Conservation (phyloP, 2,329 filamentous ascomycete genomes). For the Ilyonectria mors-panacis region DNA sequence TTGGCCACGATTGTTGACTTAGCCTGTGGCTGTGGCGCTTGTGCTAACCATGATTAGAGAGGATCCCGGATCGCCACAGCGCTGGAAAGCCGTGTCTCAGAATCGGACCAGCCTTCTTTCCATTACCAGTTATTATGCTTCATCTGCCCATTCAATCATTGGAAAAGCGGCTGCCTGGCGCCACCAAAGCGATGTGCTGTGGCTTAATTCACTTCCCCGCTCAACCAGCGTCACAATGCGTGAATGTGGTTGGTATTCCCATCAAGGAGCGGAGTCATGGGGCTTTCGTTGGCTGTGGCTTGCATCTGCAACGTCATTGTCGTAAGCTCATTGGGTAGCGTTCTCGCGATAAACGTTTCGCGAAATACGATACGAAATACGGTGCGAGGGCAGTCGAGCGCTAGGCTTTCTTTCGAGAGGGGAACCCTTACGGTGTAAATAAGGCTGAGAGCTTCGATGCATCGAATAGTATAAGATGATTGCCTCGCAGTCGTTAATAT, state of each 20-base stretch:
- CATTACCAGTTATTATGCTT: too few species aligned
- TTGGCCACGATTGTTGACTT: too few species aligned
- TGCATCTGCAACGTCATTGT: neutral
- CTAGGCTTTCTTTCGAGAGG: neutral
- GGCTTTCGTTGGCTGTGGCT: slow-evolving; percentile 22
- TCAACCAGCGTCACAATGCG: neutral
- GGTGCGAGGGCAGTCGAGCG: slow-evolving; percentile 1
- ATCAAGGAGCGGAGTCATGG: neutral
- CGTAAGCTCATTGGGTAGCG: slow-evolving; percentile 12
- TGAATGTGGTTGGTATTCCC: neutral
- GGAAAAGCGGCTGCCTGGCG: neutral
- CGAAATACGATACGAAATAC: slow-evolving; percentile 31
- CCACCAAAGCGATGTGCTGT: neutral
- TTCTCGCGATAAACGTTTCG: neutral
- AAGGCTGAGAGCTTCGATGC: neutral
- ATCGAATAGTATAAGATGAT: neutral
- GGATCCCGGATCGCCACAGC: too few species aligned
- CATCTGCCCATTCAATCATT: slow-evolving; percentile 22
- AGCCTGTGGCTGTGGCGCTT: too few species aligned
- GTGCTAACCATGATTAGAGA: too few species aligned
- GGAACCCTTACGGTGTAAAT: neutral
- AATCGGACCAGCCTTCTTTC: too few species aligned
- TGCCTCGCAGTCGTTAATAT: neutral
- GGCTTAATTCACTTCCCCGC: neutral
- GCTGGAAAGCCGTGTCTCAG: too few species aligned